Evolutionary conservation across 2,329 filamentous ascomycete species (phyloP).

Genomic region (Trichophyton mentagrophytes): DNA sequence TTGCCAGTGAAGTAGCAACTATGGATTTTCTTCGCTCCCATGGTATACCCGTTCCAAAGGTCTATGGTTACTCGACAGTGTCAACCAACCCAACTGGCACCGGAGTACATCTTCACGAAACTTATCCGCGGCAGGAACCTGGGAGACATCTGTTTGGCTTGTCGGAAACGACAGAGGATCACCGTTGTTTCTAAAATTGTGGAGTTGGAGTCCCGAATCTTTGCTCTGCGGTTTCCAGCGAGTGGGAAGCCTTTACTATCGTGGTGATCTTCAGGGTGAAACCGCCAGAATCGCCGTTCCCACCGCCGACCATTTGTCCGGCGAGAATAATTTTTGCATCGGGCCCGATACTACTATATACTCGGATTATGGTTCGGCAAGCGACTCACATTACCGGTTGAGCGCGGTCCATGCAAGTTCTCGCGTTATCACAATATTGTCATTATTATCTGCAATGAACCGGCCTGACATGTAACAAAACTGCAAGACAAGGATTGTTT

Average conservation of each 20-base stretch:
- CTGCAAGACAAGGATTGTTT: background rate
- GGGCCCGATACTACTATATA: background rate
- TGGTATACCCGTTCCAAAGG: conserved; percentile 24
- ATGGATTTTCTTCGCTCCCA: conserved; percentile 15
- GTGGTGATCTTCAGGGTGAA: background rate
- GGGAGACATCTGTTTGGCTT: conserved; percentile 19
- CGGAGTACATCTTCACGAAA: conserved; percentile 32
- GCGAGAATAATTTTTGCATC: background rate
- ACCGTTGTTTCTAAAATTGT: conserved; percentile 13
- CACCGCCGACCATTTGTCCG: background rate
- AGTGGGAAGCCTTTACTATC: background rate
- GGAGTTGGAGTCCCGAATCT: conserved; percentile 15
- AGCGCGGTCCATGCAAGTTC: background rate
- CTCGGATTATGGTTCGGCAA: background rate
- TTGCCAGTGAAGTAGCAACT: conserved; percentile 25
- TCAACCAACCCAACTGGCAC: conserved; percentile 26
- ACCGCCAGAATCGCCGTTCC: background rate
- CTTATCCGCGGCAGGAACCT: conserved; percentile 21
- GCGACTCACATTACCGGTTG: background rate
- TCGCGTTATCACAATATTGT: background rate
- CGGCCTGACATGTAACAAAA: no score
- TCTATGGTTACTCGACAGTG: conserved; percentile 25
- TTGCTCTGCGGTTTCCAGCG: conserved; percentile 12
- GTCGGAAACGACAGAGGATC: conserved; percentile 6
- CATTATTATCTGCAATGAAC: no score